Conservation (phyloP, 352 stramenopile species). For the Pythium dissimile region DNA sequence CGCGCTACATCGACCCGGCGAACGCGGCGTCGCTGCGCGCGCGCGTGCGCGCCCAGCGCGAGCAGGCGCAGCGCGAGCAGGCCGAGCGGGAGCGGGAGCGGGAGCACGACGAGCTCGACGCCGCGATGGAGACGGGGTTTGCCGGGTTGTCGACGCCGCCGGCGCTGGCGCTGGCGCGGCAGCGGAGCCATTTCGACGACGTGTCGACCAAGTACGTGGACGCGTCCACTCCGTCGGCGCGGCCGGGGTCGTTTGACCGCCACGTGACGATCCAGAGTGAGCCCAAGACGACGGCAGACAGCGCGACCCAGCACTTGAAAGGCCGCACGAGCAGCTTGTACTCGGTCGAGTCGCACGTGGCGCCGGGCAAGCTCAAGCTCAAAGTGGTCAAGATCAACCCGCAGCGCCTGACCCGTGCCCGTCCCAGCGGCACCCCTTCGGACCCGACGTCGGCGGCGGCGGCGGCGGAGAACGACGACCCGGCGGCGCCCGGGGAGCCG, state of each 20-base stretch:
- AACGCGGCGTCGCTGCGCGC: constrained; percentile 62
- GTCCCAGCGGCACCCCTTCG: no score
- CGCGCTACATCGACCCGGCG: constrained; percentile 67
- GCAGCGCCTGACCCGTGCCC: no score
- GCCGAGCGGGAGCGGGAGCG: constrained; percentile 16
- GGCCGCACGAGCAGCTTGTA: constrained; percentile 53
- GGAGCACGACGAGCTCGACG: constrained; percentile 6
- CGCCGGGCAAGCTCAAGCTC: constrained; percentile 39
- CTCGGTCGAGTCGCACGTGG: constrained; percentile 46
- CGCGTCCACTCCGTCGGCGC: not conserved
- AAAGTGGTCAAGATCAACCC: constrained; percentile 72
- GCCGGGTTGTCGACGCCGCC: constrained; percentile 1
- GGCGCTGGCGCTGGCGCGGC: not conserved
- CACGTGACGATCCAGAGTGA: constrained; percentile 8
- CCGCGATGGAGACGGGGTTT: not conserved
- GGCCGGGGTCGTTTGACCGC: constrained; percentile 2
- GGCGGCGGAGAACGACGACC: constrained; percentile 11
- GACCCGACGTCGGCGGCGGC: not conserved
- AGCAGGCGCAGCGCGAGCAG: constrained; percentile 28
- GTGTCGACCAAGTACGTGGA: constrained; percentile 17
- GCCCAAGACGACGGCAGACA: not conserved
- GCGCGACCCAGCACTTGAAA: not conserved
- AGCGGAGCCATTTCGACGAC: constrained; percentile 27
- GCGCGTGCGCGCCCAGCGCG: constrained; percentile 44
- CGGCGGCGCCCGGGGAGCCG: constrained; percentile 30